These are phyloP conservation scores for Colletotrichum higginsianum DNA, from an alignment of 2,329 filamentous ascomycete species.

Conservation along the genomic window DNA sequence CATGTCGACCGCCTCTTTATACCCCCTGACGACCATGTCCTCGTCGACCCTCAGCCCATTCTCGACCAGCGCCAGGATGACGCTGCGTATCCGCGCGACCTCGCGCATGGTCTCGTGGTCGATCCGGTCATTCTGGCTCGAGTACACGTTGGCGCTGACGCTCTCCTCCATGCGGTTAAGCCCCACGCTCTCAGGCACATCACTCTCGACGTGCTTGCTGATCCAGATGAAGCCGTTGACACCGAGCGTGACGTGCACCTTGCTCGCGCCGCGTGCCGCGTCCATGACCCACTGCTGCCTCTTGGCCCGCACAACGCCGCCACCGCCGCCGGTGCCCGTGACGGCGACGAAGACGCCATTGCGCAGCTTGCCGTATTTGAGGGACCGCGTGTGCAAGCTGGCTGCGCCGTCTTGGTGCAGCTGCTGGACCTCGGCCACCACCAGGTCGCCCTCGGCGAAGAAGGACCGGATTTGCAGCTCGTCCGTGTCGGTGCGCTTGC, in stretches of 20 bases:
- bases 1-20: slow-evolving; percentile 85
- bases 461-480: slow-evolving; percentile 98
- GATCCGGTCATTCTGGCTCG: slow-evolving; percentile 93
- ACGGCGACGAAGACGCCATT: slow-evolving; percentile 93
- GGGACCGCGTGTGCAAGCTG: slow-evolving; percentile 87
- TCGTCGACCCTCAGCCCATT: slow-evolving; percentile 90
- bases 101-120: slow-evolving; percentile 83
- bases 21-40: slow-evolving; percentile 86
- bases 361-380: slow-evolving; percentile 95
- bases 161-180: slow-evolving; percentile 92
- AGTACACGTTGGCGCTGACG: slow-evolving; percentile 89
- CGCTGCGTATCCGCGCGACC: slow-evolving; percentile 86
- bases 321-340: slow-evolving; percentile 85
- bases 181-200: slow-evolving; percentile 71
- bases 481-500: slow-evolving; percentile 93
- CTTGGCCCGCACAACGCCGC: slow-evolving; percentile 85
- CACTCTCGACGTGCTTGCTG: slow-evolving; percentile 81
- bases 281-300: slow-evolving; percentile 91
- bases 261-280: slow-evolving; percentile 67
- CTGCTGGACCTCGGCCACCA: slow-evolving; percentile 95
- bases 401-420: slow-evolving; percentile 89
- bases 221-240: slow-evolving; percentile 99
- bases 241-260: slow-evolving; percentile 88
- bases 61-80: slow-evolving; percentile 87
- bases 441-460: slow-evolving; percentile 93